Conservation (phyloP, 768 basidiomycete genomes). For the Tephrocybe sp. region DNA sequence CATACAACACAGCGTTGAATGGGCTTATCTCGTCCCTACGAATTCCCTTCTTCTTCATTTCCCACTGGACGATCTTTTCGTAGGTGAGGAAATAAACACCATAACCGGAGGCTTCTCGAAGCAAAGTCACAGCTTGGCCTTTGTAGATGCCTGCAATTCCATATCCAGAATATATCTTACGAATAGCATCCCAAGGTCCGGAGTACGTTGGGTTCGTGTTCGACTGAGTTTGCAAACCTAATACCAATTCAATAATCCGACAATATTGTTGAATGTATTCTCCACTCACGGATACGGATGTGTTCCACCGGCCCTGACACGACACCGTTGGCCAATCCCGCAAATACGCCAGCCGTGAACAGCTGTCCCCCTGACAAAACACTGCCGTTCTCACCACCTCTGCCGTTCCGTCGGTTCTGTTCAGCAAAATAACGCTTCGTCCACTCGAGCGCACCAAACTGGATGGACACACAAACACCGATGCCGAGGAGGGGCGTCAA, state of each 20-base stretch:
- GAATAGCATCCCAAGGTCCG: slow-evolving; percentile 87
- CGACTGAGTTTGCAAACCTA: slow-evolving; percentile 91
- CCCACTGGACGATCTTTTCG: slow-evolving; percentile 87
- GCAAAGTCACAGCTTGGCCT: slow-evolving; percentile 86
- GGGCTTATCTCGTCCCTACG: slow-evolving; percentile 76
- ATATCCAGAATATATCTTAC: slow-evolving; percentile 72
- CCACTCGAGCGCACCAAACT: slow-evolving; percentile 88
- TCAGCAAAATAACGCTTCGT: slow-evolving; percentile 77
- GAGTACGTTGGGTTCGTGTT: slow-evolving; percentile 71
- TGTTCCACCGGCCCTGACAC: slow-evolving; percentile 98
- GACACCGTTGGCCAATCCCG: slow-evolving; percentile 87
- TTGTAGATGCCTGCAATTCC: slow-evolving; percentile 90
- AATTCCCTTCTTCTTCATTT: slow-evolving; percentile 74
- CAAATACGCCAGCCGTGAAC: slow-evolving; percentile 74
- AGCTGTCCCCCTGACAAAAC: slow-evolving; percentile 64
- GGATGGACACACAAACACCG: slow-evolving; percentile 93
- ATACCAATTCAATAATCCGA: not conserved
- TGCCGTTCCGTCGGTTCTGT: slow-evolving; percentile 57
- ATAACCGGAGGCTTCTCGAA: slow-evolving; percentile 81
- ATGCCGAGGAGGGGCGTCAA: slow-evolving; percentile 89
- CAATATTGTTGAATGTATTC: slow-evolving; percentile 3
- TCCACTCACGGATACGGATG: slow-evolving; percentile 84
- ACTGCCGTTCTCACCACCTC: slow-evolving; percentile 66
- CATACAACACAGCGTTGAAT: slow-evolving; percentile 78
- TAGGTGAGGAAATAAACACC: slow-evolving; percentile 91